phyloP scores from a whole-genome alignment of 371 early-diverging fungal species.

The Rhizopus delemar region DNA sequence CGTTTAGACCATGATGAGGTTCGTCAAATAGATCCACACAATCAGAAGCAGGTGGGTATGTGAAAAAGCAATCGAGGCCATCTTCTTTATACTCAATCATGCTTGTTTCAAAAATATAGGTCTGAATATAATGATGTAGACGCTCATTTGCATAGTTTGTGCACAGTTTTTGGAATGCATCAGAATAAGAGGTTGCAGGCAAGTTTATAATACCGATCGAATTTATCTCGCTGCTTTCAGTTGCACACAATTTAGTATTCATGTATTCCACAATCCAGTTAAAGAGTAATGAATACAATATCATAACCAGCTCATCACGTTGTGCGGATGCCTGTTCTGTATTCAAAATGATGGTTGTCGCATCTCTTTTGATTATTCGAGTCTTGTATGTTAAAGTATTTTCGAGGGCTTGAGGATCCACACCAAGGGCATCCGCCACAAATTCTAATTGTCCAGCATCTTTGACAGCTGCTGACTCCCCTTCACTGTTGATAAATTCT shows the following conservation, averaged over 20 bases:
- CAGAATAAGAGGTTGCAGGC: constrained; percentile 11
- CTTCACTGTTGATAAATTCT: constrained; percentile 61
- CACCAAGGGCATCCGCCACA: constrained; percentile 81
- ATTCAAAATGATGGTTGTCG: constrained; percentile 82
- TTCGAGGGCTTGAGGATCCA: constrained; percentile 75
- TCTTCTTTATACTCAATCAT: constrained; percentile 48
- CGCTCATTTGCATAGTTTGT: constrained; percentile 83
- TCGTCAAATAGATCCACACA: constrained; percentile 24
- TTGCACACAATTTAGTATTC: constrained; percentile 60
- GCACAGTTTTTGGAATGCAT: constrained; percentile 69
- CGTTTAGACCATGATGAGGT: constrained; percentile 13
- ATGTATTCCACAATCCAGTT: constrained; percentile 86
- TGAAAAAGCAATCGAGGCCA: constrained; percentile 30
- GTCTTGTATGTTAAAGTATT: constrained; percentile 81
- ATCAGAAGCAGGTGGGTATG: constrained; percentile 18
- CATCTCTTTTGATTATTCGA: constrained; percentile 70
- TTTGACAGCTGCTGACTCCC: constrained; percentile 65
- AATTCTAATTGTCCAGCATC: constrained; percentile 67
- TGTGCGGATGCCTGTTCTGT: constrained; percentile 68
- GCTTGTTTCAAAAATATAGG: constrained; percentile 58
- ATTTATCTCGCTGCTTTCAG: constrained; percentile 44
- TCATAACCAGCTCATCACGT: constrained; percentile 72
- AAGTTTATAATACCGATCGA: constrained; percentile 68
- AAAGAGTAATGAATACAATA: constrained; percentile 80
- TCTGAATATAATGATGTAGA: constrained; percentile 61